Evolutionary conservation across 805 yeast species (phyloP).

Genomic region (Scheffersomyces amazonensis): DNA sequence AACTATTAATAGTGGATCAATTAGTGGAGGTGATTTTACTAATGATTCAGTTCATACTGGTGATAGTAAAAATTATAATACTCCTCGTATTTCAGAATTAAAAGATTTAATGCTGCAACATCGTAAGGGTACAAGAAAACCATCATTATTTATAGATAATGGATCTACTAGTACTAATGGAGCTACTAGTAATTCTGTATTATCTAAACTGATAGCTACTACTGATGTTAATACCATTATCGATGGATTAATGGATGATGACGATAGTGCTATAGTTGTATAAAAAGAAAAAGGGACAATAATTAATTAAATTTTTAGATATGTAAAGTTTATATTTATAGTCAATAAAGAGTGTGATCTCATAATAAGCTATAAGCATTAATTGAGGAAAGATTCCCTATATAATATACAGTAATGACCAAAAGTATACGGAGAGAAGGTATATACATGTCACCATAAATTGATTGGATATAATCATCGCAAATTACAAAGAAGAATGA

Average conservation of each 20-base stretch:
- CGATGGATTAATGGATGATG: slow-evolving; percentile 32
- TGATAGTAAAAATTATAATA: slow-evolving; percentile 11
- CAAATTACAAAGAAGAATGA: too few species aligned
- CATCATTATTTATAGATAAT: slow-evolving; percentile 2
- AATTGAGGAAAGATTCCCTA: too few species aligned
- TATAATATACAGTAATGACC: slow-evolving; percentile 1
- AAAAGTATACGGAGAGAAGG: not conserved
- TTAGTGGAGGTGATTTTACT: slow-evolving; percentile 2
- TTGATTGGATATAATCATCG: not conserved
- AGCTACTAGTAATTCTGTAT: slow-evolving; percentile 21
- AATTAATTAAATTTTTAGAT: too few species aligned
- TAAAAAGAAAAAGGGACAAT: too few species aligned
- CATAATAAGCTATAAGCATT: too few species aligned
- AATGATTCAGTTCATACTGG: slow-evolving; percentile 15
- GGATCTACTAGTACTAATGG: slow-evolving; percentile 4
- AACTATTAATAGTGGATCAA: not conserved
- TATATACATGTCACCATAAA: not conserved
- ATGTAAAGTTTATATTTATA: too few species aligned
- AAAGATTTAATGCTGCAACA: slow-evolving; percentile 20
- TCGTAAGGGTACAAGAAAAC: not conserved
- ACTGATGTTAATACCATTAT: slow-evolving; percentile 34
- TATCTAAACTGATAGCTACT: slow-evolving; percentile 27
- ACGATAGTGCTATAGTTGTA: slow-evolving; percentile 25
- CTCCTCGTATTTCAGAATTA: slow-evolving; percentile 37
- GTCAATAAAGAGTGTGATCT: too few species aligned